phyloP scores from a whole-genome alignment of 2,329 filamentous ascomycete genomes.

The Metarhizium album region DNA sequence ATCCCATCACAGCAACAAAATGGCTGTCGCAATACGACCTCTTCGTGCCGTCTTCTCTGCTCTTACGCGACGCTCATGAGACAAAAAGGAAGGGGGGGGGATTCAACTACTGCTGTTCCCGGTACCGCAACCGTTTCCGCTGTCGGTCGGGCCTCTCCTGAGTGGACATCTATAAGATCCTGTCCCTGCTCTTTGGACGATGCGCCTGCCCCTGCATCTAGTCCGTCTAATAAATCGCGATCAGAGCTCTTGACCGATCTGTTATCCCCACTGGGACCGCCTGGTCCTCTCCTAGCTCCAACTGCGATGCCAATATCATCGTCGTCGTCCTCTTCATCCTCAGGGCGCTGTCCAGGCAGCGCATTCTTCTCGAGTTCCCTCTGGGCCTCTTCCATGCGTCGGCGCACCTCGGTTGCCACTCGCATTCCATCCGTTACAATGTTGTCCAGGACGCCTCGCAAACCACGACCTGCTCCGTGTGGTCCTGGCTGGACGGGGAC shows the following conservation, averaged over 20 bases:
- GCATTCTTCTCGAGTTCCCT: constrained; percentile 80
- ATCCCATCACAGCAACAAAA: not conserved
- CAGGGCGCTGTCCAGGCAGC: constrained; percentile 49
- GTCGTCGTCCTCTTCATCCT: constrained; percentile 62
- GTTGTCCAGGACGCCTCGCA: constrained; percentile 89
- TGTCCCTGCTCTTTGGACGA: constrained; percentile 21
- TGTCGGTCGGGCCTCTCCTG: constrained; percentile 15
- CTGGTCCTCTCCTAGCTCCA: constrained; percentile 25
- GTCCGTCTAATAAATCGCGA: constrained; percentile 60
- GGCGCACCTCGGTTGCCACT: constrained; percentile 82
- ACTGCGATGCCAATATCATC: constrained; percentile 38
- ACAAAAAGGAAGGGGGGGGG: constrained; percentile 8
- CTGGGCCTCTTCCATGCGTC: constrained; percentile 92
- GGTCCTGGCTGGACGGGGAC: constrained; percentile 28
- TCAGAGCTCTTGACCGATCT: constrained; percentile 57
- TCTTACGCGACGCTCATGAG: not conserved
- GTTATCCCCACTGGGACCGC: constrained; percentile 37
- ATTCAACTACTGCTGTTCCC: constrained; percentile 29
- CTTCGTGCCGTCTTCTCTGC: not conserved
- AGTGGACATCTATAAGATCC: constrained; percentile 23
- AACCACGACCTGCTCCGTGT: constrained; percentile 52
- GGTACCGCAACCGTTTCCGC: constrained; percentile 18
- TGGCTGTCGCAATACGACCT: not conserved
- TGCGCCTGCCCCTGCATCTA: constrained; percentile 57
- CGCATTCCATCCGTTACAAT: constrained; percentile 97